These are phyloP conservation scores for Pleurotus platypus DNA, from an alignment of 768 basidiomycete genomes.

Conservation along the genomic window DNA sequence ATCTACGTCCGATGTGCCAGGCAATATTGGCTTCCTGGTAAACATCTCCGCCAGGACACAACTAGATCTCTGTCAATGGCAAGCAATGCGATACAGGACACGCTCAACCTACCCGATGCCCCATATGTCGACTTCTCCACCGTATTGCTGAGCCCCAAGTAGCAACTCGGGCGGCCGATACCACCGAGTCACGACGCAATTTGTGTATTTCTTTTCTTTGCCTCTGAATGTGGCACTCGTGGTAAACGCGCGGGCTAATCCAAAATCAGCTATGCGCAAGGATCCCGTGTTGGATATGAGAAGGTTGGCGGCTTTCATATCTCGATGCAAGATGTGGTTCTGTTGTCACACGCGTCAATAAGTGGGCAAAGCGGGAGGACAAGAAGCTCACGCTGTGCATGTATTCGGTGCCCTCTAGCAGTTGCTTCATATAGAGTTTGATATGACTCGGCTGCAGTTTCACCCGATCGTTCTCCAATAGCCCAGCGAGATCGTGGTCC, in stretches of 20 bases:
- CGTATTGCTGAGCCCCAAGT: constrained; percentile 85
- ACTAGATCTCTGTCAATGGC: constrained; percentile 30
- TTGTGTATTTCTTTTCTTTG: constrained; percentile 79
- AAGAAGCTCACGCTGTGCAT: constrained; percentile 79
- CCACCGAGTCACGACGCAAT: constrained; percentile 94
- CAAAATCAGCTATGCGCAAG: constrained; percentile 91
- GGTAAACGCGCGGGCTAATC: constrained; percentile 84
- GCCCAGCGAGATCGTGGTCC: constrained; percentile 97
- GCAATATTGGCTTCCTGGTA: constrained; percentile 78
- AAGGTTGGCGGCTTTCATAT: constrained; percentile 98
- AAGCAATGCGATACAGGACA: not conserved
- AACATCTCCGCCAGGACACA: constrained; percentile 99
- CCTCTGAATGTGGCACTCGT: constrained; percentile 40
- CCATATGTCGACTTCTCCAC: constrained; percentile 96
- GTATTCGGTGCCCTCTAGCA: constrained; percentile 94
- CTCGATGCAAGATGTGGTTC: constrained; percentile 97
- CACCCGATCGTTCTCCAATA: constrained; percentile 89
- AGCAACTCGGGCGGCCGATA: constrained; percentile 92
- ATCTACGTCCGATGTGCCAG: constrained; percentile 86
- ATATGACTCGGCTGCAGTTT: constrained; percentile 81
- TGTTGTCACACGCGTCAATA: constrained; percentile 27
- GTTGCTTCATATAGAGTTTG: constrained; percentile 94
- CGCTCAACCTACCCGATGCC: constrained; percentile 74
- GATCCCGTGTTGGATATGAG: constrained; percentile 86
- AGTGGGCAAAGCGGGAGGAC: constrained; percentile 7